Base-by-base conservation (phyloP, 1,139 yeast genomes). In the Hemisphaericaspora xylofermentans region DNA sequence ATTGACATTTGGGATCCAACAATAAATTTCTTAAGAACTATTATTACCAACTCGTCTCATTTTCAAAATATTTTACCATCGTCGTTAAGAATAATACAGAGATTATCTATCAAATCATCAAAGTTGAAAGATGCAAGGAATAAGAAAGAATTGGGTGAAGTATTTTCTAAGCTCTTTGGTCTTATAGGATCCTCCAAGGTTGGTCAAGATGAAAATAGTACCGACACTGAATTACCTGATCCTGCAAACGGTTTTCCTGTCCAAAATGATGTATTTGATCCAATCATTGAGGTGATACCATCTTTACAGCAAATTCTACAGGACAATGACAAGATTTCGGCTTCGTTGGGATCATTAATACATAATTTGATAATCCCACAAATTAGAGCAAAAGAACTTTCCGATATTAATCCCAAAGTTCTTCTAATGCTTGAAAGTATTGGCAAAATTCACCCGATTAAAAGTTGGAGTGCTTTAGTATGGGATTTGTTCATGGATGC, bases 1-100 rank as follows among this genome's bases (percentile, higher is more conserved):
- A 87, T 83, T 43, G 96, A 89, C 44, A 72, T 88, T 19, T 88
- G 91, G 83, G 60, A 59, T 15, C 75, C 74, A 19, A 68, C 82
- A 17, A 63, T 78, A 34, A 62, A 60, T 6, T 88, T 87, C 52
- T 67, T 86, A 48, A 80, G 73, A 47, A 88, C 82, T 19, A 74
- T 81, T 0, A 52, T 71, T 32, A 61, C 74, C 12, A 78, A 80
- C 51, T 60, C 74, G 14, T 50, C 63, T n/a, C 56, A 65, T 2
- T 87, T 78, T 57, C 73, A 72, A 41, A 61, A 61, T 2, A 57
- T 84, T 0, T 60, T 80, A 33, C 76, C 87, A 1, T 74, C 71
- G 33, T 53, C 83, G 5, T 61, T 88, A 35, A 70, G 65, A 35
- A 69, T 83, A 39, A 58, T 77, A 3, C 68, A 76, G 2, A 60